Conservation (phyloP, 768 basidiomycete genomes). For the Chlorophyllum brunneum region DNA sequence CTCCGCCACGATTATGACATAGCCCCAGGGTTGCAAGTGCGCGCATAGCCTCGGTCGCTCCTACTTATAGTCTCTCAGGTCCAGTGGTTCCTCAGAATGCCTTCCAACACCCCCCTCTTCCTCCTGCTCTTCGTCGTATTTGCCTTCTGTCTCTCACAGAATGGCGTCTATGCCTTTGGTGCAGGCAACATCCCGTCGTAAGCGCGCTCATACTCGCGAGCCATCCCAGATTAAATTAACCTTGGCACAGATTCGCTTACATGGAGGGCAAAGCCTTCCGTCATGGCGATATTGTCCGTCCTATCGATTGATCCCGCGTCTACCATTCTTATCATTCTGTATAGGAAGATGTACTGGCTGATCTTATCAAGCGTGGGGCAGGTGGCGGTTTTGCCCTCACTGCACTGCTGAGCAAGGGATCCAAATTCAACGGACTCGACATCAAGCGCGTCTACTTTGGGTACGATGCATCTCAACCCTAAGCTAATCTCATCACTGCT, state of each 20-base stretch:
- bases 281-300: conserved; percentile 82
- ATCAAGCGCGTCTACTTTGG: conserved; percentile 84
- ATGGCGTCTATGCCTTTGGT: conserved; percentile 72
- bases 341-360: conserved; percentile 68
- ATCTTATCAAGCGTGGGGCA: conserved; percentile 51
- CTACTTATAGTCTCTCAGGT: no score
- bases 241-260: conserved; percentile 62
- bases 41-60: not conserved
- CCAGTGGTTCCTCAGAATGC: no score
- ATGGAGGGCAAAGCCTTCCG: conserved; percentile 84
- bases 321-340: conserved; percentile 12
- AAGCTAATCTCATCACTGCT: not conserved
- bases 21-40: no score
- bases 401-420: conserved; percentile 52
- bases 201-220: conserved; percentile 19
- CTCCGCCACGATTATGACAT: no score
- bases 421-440: conserved; percentile 76
- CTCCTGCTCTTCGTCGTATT: conserved; percentile 47
- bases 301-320: not conserved
- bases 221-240: conserved; percentile 16
- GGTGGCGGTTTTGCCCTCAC: conserved; percentile 58
- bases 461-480: conserved; percentile 32
- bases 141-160: conserved; percentile 50
- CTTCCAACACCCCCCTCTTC: conserved; percentile 33
- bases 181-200: conserved; percentile 84